These are phyloP conservation scores for Trypanosomatidae sp. DNA, from an alignment of 208 protist genomes.

Conservation along the genomic window DNA sequence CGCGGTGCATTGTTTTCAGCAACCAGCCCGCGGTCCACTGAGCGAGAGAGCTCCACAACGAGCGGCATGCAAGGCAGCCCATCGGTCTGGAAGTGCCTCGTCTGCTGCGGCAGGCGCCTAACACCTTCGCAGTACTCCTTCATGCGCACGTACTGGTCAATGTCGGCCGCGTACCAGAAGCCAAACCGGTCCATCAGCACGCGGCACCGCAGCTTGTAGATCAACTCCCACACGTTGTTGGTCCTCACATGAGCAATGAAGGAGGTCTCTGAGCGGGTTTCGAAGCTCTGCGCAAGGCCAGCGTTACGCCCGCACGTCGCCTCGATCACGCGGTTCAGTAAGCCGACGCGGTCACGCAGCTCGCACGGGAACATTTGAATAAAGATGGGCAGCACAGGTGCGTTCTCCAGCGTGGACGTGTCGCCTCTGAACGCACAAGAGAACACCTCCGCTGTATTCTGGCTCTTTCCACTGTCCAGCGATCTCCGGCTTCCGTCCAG, in stretches of 20 bases:
- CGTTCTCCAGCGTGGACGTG: slow-evolving; percentile 11
- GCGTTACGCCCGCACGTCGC: slow-evolving; percentile 30
- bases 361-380: slow-evolving; percentile 88
- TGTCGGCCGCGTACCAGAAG: slow-evolving; percentile 66
- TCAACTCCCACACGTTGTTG: slow-evolving; percentile 42
- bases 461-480: slow-evolving; percentile 10
- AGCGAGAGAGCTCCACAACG: slow-evolving; percentile 66
- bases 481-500: slow-evolving; percentile 19
- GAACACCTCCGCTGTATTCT: slow-evolving; percentile 1
- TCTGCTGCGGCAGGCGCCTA: slow-evolving; percentile 70
- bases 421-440: background rate
- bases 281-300: slow-evolving; percentile 48
- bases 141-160: slow-evolving; percentile 63
- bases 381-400: slow-evolving; percentile 44
- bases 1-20: slow-evolving; percentile 27
- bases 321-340: slow-evolving; percentile 73
- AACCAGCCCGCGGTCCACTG: slow-evolving; percentile 28
- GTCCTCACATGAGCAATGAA: slow-evolving; percentile 69
- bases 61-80: slow-evolving; percentile 86
- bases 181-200: slow-evolving; percentile 84
- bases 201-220: slow-evolving; percentile 67
- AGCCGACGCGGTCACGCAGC: slow-evolving; percentile 48
- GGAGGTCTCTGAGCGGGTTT: slow-evolving; percentile 74
- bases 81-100: slow-evolving; percentile 64
- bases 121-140: slow-evolving; percentile 81